Evolutionary conservation across 2,329 filamentous ascomycete species (phyloP).

Genomic region (Verruconis gallopava): DNA sequence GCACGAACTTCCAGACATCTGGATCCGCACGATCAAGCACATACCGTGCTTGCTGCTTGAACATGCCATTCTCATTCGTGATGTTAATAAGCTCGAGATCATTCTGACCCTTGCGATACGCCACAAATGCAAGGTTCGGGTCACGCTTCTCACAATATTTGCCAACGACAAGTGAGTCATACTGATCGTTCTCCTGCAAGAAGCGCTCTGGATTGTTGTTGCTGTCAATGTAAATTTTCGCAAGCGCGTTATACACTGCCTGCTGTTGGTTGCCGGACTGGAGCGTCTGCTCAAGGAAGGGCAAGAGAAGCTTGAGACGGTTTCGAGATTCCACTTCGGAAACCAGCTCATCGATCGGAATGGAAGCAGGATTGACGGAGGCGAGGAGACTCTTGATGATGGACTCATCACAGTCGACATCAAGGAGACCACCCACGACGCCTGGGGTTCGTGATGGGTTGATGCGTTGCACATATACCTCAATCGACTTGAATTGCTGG

Average conservation of each 20-base stretch:
- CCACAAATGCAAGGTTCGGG: slow-evolving; percentile 87
- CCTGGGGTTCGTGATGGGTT: slow-evolving; percentile 85
- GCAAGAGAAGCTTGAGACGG: slow-evolving; percentile 83
- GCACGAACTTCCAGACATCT: slow-evolving; percentile 89
- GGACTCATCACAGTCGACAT: slow-evolving; percentile 92
- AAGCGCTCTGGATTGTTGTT: slow-evolving; percentile 98
- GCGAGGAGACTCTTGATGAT: slow-evolving; percentile 87
- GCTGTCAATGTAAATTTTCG: slow-evolving; percentile 98
- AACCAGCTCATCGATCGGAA: slow-evolving; percentile 91
- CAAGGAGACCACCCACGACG: slow-evolving; percentile 83
- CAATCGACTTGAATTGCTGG: slow-evolving; percentile 97
- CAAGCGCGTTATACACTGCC: slow-evolving; percentile 90
- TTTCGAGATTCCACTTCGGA: slow-evolving; percentile 92
- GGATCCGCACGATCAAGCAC: slow-evolving; percentile 77
- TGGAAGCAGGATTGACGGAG: slow-evolving; percentile 70
- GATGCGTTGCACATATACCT: slow-evolving; percentile 93
- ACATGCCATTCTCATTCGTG: slow-evolving; percentile 99
- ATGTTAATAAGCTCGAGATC: slow-evolving; percentile 94
- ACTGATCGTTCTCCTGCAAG: slow-evolving; percentile 92
- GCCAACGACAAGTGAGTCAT: slow-evolving; percentile 81
- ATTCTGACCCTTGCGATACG: slow-evolving; percentile 93
- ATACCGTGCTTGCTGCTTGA: slow-evolving; percentile 92
- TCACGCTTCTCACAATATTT: slow-evolving; percentile 99
- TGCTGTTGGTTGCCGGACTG: slow-evolving; percentile 88
- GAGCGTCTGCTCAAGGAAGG: slow-evolving; percentile 88